phyloP scores from a whole-genome alignment of 2,329 filamentous ascomycete genomes.

The Aspergillus pseudoterreus region DNA sequence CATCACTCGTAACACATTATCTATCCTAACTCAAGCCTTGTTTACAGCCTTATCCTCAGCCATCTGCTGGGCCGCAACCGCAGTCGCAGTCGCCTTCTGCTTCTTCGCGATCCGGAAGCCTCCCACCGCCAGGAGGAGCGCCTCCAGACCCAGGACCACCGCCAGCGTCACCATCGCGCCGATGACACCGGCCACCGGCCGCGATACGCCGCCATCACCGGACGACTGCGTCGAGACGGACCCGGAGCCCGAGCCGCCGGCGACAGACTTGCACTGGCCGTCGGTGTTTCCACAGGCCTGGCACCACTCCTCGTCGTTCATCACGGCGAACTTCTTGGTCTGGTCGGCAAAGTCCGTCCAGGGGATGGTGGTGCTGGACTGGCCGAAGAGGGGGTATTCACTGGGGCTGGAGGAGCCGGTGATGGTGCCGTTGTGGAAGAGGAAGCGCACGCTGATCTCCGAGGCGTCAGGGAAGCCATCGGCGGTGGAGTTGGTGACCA shows the following conservation, averaged over 20 bases:
- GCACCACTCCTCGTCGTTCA: constrained; percentile 68
- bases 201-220: constrained; percentile 54
- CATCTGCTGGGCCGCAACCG: constrained; percentile 9
- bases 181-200: constrained; percentile 75
- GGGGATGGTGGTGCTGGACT: constrained; percentile 51
- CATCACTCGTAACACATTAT: background rate
- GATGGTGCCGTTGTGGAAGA: constrained; percentile 61
- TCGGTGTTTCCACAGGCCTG: constrained; percentile 68
- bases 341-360: constrained; percentile 65
- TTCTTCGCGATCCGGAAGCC: constrained; percentile 59
- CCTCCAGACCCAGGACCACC: constrained; percentile 57
- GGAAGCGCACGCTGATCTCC: constrained; percentile 58
- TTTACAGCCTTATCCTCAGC: constrained; percentile 17
- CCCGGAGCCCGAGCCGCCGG: constrained; percentile 22
- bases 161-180: constrained; percentile 66
- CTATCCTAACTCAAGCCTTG: background rate
- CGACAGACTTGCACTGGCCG: constrained; percentile 57
- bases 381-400: constrained; percentile 61
- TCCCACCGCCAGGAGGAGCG: constrained; percentile 51
- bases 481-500: constrained; percentile 50
- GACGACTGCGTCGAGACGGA: constrained; percentile 20
- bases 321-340: constrained; percentile 65
- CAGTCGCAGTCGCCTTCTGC: constrained; percentile 23
- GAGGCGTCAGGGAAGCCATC: constrained; percentile 41
- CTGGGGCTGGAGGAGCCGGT: constrained; percentile 42